These are phyloP conservation scores for Psidium friedrichsthalianum DNA, from an alignment of 345 rosid species.

Conservation along the genomic window DNA sequence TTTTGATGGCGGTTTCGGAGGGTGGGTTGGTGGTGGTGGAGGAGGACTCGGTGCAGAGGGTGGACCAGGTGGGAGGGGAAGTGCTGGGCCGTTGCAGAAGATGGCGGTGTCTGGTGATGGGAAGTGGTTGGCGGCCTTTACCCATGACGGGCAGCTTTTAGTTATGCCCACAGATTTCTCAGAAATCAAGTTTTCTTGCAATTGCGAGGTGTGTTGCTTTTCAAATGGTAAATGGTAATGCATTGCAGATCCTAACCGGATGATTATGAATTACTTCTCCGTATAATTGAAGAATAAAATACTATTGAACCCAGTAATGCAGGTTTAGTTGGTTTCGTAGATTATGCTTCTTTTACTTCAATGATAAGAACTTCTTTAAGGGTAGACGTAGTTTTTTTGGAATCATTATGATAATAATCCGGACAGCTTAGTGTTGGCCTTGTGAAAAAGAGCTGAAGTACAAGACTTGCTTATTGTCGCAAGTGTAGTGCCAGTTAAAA, in stretches of 20 bases:
- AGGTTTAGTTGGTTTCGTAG: background rate
- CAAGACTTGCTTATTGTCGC: background rate
- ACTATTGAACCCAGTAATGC: background rate
- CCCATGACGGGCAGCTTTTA: slow-evolving; percentile 72
- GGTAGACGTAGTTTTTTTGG: background rate
- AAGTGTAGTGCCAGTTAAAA: background rate
- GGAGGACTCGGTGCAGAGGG: slow-evolving; percentile 66
- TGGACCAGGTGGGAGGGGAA: slow-evolving; percentile 28
- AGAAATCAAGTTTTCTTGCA: slow-evolving; percentile 39
- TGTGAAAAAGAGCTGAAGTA: background rate
- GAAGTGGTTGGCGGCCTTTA: slow-evolving; percentile 67
- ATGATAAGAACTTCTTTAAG: background rate
- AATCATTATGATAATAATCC: background rate
- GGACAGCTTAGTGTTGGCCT: background rate
- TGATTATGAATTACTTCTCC: background rate
- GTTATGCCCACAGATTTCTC: slow-evolving; percentile 51
- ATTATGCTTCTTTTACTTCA: background rate
- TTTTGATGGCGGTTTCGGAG: slow-evolving; percentile 49
- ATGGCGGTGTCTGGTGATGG: slow-evolving; percentile 79
- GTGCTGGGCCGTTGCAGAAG: slow-evolving; percentile 56
- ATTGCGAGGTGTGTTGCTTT: slow-evolving; percentile 53
- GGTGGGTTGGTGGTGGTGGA: slow-evolving; percentile 57
- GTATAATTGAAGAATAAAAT: background rate
- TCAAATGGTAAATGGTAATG: background rate
- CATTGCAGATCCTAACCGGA: background rate